Evolutionary conservation across 1,139 yeast species (phyloP), one percentile per base, ranked within the genome.

Genomic region (Debaryomyces sp.): DNA sequence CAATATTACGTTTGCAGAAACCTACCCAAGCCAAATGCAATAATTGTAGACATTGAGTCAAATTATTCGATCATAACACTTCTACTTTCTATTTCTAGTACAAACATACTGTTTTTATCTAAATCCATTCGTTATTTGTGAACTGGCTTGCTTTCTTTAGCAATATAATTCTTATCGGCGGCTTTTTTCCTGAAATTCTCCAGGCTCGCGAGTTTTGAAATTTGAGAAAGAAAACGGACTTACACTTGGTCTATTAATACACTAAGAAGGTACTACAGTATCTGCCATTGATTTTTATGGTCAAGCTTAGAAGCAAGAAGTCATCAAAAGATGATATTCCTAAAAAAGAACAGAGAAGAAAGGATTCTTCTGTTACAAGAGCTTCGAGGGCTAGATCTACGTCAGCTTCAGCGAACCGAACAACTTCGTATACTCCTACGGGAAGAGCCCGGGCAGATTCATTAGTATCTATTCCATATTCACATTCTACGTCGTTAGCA

Each of bases 321-420:
- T 41, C 29, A 7, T 32, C 30, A 2, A 29, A 29, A 13, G 43
- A 37, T 43, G 46, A 38, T 21, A 13, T 21, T 21, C 29, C 46
- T 18, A 43, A 13, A 30, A 35, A 36, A 12, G 42, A 43, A 24
- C 41, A 27, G 22, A 43, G 27, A 37, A 30, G 29, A 23, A 22
- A 30, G 8, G 27, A 30, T 32, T n/a, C 38, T n/a, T 21, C 41
- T 7, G 30, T 36, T 17, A 43, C 37, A 15, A 41, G 37, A 29
- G 33, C 41, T 21, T 27, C 47, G 18, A 45, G 41, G 13, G 40
- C 44, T 12, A 40, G 45, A 26, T 45, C 44, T 21, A 40, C 23
- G 3, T 35, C 44, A 10, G 27, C 44, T 12, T 41, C 47, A 13
- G 40, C 41, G 18, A 34, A n/a, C 15, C 26, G 35, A 27, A 43